Percentiles rank a stretch among this genome's conserved stretches.
These are phyloP conservation scores for Biscutella laevigata DNA, from an alignment of 441 rosid genomes.

Conservation along the genomic window DNA sequence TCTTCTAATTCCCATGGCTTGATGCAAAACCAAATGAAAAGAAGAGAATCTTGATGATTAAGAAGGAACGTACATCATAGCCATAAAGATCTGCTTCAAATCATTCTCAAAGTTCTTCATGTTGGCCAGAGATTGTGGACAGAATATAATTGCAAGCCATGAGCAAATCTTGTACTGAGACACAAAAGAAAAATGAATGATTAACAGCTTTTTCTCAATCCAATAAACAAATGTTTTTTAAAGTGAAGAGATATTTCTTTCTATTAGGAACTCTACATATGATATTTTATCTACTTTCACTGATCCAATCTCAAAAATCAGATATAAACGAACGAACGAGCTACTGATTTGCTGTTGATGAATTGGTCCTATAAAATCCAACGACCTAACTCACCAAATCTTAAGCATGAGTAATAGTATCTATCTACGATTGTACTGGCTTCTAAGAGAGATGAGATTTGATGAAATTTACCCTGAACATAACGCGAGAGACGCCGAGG, in stretches of 20 bases:
- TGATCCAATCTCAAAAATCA: not conserved
- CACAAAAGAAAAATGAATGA: not conserved
- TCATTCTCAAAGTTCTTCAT: constrained; percentile 86
- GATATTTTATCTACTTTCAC: not conserved
- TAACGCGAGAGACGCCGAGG: constrained; percentile 79
- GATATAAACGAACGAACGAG: not conserved
- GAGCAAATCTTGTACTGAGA: constrained; percentile 87
- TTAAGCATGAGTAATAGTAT: not conserved
- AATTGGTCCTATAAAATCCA: not conserved
- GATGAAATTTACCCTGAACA: constrained; percentile 58
- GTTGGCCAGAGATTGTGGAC: constrained; percentile 74
- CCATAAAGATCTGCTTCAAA: constrained; percentile 95
- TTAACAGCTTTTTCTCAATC: not conserved
- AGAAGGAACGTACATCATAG: constrained; percentile 49
- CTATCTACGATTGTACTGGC: not conserved
- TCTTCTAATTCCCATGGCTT: not conserved
- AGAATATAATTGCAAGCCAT: constrained; percentile 85
- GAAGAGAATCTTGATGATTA: not conserved
- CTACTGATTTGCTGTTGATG: not conserved
- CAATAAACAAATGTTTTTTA: not conserved
- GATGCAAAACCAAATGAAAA: not conserved
- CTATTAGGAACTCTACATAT: not conserved
- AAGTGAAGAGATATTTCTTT: not conserved
- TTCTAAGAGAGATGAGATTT: not conserved
- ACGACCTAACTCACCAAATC: not conserved